Conservation (phyloP, 805 yeast genomes). For the Starmerella apis region DNA sequence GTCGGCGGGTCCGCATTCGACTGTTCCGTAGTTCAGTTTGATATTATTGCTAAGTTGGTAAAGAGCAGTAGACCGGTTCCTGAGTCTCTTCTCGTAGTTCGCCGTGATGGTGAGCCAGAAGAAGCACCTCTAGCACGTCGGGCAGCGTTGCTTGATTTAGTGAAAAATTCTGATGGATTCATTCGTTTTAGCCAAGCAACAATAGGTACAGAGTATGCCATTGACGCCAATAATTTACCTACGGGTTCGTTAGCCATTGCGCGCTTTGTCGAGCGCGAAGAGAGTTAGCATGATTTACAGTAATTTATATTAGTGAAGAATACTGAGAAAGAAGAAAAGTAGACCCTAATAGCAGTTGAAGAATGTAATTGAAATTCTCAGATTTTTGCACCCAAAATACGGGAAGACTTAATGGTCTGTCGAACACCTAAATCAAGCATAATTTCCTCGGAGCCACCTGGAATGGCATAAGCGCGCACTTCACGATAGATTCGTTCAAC, state of each 20-base stretch:
- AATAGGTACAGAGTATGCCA: neutral
- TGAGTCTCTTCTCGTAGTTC: neutral
- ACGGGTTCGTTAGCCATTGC: neutral
- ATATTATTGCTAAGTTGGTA: neutral
- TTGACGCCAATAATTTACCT: neutral
- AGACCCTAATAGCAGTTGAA: too few relatives aligned
- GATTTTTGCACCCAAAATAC: slow-evolving; percentile 14
- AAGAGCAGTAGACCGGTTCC: slow-evolving; percentile 2
- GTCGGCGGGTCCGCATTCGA: neutral
- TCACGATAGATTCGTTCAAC: slow-evolving; percentile 38
- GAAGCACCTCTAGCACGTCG: neutral
- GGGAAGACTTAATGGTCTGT: slow-evolving; percentile 31
- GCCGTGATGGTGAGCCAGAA: neutral
- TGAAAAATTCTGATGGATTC: neutral
- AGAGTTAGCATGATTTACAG: neutral
- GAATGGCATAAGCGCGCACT: slow-evolving; percentile 38
- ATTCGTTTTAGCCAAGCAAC: neutral
- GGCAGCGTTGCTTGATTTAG: neutral
- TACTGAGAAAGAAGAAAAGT: neutral
- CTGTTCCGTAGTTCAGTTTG: slow-evolving; percentile 11
- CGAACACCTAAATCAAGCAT: slow-evolving; percentile 37
- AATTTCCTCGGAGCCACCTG: slow-evolving; percentile 39
- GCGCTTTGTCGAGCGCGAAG: neutral
- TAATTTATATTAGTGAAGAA: neutral
- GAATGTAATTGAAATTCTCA: too few relatives aligned